Percentiles rank a stretch among this genome's conserved stretches.
Evolutionary conservation across 1,139 yeast genomes (phyloP).

Genomic region (Suzukiozyma palmioleophila): DNA sequence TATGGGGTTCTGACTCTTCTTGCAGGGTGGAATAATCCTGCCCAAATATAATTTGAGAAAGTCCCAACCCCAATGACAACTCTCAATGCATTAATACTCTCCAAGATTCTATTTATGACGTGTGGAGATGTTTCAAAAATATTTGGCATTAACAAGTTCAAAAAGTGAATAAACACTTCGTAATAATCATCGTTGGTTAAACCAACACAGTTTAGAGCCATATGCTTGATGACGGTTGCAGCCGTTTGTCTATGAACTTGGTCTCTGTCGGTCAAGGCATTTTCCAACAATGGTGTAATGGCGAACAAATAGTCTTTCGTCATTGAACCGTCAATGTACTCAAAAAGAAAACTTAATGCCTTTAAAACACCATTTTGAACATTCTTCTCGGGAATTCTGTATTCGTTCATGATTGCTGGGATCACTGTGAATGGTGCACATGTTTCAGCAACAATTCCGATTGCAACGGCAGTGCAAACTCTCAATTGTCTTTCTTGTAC

Average conservation of each 20-base stretch:
- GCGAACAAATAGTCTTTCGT: constrained; percentile 83
- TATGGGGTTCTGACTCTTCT: constrained; percentile 77
- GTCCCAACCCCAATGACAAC: constrained; percentile 73
- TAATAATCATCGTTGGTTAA: constrained; percentile 71
- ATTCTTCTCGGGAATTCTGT: constrained; percentile 85
- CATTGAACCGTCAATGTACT: constrained; percentile 73
- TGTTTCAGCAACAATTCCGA: constrained; percentile 92
- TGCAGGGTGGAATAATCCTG: constrained; percentile 93
- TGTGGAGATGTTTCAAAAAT: constrained; percentile 93
- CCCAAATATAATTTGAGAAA: constrained; percentile 73
- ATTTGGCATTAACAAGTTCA: constrained; percentile 78
- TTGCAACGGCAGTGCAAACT: constrained; percentile 97
- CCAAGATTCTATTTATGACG: constrained; percentile 77
- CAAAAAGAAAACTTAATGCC: constrained; percentile 89
- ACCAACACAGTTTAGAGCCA: constrained; percentile 79
- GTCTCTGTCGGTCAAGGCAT: constrained; percentile 88
- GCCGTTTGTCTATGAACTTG: constrained; percentile 95
- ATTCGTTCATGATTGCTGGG: constrained; percentile 97
- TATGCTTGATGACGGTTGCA: constrained; percentile 77
- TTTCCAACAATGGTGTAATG: constrained; percentile 76
- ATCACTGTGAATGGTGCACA: constrained; percentile 92
- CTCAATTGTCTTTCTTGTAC: constrained; percentile 96
- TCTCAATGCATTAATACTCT: constrained; percentile 73
- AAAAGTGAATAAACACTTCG: constrained; percentile 54
- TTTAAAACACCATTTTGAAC: constrained; percentile 95